Base-by-base conservation (phyloP, 1,284 basidiomycete species). In the Rhodotorula glutinis region DNA sequence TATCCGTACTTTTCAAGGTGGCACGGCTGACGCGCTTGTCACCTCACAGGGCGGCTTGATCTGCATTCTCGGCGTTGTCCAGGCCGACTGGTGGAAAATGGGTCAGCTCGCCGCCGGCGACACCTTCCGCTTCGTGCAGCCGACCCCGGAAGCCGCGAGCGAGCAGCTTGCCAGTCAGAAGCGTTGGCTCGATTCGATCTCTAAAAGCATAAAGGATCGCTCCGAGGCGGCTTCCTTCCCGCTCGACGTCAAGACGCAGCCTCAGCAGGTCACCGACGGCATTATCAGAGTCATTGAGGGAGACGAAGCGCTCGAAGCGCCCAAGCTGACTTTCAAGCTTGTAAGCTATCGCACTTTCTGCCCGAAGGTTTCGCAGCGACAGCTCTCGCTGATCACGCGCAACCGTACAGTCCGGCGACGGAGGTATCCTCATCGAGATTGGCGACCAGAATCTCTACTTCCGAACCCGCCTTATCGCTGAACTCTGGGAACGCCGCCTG, bases 81-180 rank as follows among this genome's bases (percentile, higher is more conserved):
- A 81, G 8, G 81, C 80, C 3, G 78, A 79, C 49, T 69, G 74
- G 76, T 87, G 85, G 85, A 87, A 87, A 70, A 67, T 86, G 2
- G 87, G 87, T 0, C 87, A 88, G 74, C 71, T 87, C 30, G 79
- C 81, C 40, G 82, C 86, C 1, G 85, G 85, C 38, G 79, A 77
- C 60, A 82, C 40, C 27, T 38, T 63, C 62, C 78, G 78, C 46
- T 87, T 87, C 74, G 77, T 78, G 61, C 79, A 82, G 16, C 76
- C 87, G 19, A 77, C 81, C 1, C 84, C 82, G 79, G 72, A 75
- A 0, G 76, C 80, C 19, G 79, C 84, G 1, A 64, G 76, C 43
- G 46, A 65, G 17, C 69, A 81, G 29, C 63, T 74, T 41, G 65
- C 76, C n/a, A 62, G 74, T 2, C 73, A 73, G 5, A 74, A 76